phyloP scores from a whole-genome alignment of 169 alveolate species.

The Eimeria sp. region DNA sequence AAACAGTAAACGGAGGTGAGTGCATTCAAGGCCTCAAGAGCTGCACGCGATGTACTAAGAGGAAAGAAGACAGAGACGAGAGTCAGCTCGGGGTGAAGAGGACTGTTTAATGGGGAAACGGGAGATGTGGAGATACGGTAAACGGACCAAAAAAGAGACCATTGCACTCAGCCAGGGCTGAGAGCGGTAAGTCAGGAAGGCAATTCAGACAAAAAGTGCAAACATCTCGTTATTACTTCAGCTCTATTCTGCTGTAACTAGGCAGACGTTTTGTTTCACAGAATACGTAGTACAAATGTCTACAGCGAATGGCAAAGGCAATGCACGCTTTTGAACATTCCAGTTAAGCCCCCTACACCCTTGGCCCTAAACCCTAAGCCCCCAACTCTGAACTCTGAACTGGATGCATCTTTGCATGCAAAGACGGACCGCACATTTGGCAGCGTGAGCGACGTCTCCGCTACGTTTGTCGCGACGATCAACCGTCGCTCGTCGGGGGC shows the following conservation, averaged over 20 bases:
- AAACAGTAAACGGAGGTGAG: too few relatives aligned
- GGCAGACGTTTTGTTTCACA: too few relatives aligned
- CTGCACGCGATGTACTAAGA: too few relatives aligned
- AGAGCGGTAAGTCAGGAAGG: not conserved
- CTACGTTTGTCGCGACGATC: conserved; percentile 99
- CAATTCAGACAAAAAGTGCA: not conserved
- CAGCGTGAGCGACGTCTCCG: conserved; percentile 99
- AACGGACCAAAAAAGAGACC: not conserved
- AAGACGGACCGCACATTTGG: conserved; percentile 96
- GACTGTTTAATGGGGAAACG: not conserved
- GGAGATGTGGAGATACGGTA: not conserved
- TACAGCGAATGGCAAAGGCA: not conserved
- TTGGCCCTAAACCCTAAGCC: not conserved
- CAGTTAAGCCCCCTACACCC: not conserved
- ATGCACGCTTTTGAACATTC: not conserved
- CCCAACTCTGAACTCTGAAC: not conserved
- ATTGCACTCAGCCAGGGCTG: not conserved
- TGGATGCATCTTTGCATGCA: not conserved
- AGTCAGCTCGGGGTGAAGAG: not conserved
- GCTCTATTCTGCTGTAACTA: not conserved
- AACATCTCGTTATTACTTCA: not conserved
- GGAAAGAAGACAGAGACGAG: not conserved
- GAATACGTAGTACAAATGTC: too few relatives aligned
- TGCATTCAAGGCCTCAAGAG: too few relatives aligned
- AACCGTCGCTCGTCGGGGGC: conserved; percentile 95